Base-by-base conservation (phyloP, 768 basidiomycete species). In the Inosperma sp. region DNA sequence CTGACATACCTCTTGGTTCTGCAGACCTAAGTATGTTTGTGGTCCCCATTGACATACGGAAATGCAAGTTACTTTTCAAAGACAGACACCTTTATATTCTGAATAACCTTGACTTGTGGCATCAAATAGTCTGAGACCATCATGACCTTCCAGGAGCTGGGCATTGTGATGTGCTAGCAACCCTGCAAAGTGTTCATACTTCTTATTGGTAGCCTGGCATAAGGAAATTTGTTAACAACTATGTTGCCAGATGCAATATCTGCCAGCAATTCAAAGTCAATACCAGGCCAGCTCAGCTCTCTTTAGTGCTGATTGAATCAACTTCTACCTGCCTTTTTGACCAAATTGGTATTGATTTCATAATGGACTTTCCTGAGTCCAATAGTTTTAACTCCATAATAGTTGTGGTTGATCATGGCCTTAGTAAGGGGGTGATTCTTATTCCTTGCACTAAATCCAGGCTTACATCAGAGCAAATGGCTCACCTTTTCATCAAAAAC, bases 141-240 rank as follows among this genome's bases (percentile, higher is more conserved):
- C 56, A 58, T 21, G 27, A 58, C 16, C 14, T 16, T 12, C 19
- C 7, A 7, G 49, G 49, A 2, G 26, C 53, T 4, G 48, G 56
- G 35, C 56, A 59, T 37, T 54, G 56, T 16, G 51, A 54, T 27
- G 48, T 47, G 42, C 7, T 48, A 9, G 49, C 48, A 54, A 57
- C 54, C 0, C 45, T 51, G 12, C 22, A 46, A 13, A 14, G 30
- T 22, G 12, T 56, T 1, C 25, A 25, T 31, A 9, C 56, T 25
- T 19, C 53, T 2, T 52, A 53, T 26, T 64, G 52, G 36, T 63
- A 59, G 62, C 60, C 60, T 8, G 55, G 55, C 48, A 57, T 61
- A 52, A 25, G 43, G 1, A 45, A 12, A 4, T 58, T 58, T 22
- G 26, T 60, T 30, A 51, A 57, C 10, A 48, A 59, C 8, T 63